Percentiles rank a stretch among this genome's conserved stretches.
Conservation (phyloP, 225 moss, liverwort and hornwort species). For the Takakia lepidozioides region DNA sequence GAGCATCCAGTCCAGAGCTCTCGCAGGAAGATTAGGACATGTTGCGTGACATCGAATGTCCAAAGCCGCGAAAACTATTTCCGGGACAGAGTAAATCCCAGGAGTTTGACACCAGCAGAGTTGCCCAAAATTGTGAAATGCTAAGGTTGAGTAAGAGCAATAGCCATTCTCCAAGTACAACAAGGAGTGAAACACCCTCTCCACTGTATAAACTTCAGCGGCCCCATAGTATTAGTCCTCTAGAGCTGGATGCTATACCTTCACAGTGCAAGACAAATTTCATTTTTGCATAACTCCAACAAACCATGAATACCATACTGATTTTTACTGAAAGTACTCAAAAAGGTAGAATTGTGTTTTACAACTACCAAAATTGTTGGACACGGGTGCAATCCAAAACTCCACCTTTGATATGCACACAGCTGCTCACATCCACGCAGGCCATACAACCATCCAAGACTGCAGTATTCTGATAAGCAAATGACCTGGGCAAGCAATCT, state of each 20-base stretch:
- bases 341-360: no score
- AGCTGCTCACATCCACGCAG: no score
- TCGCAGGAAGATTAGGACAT: constrained; percentile 60
- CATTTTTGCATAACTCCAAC: no score
- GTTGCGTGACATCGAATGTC: constrained; percentile 26
- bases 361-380: no score
- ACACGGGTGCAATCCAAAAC: no score
- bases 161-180: constrained; percentile 51
- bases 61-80: constrained; percentile 12
- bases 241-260: constrained; percentile 21
- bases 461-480: no score
- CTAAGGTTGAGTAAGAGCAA: constrained; percentile 52
- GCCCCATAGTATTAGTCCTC: constrained; percentile 27
- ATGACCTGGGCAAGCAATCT: no score
- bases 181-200: constrained; percentile 12
- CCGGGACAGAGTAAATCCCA: constrained; percentile 57
- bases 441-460: no score
- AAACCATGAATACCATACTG: no score
- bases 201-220: constrained; percentile 37
- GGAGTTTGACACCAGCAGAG: constrained; percentile 33
- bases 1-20: constrained; percentile 19
- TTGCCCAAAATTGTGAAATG: constrained; percentile 14
- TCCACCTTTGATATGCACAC: no score
- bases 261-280: no score
- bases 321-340: no score